Base-by-base conservation (phyloP, 164 flowering plant genomes). In the Stephania yunnanensis region DNA sequence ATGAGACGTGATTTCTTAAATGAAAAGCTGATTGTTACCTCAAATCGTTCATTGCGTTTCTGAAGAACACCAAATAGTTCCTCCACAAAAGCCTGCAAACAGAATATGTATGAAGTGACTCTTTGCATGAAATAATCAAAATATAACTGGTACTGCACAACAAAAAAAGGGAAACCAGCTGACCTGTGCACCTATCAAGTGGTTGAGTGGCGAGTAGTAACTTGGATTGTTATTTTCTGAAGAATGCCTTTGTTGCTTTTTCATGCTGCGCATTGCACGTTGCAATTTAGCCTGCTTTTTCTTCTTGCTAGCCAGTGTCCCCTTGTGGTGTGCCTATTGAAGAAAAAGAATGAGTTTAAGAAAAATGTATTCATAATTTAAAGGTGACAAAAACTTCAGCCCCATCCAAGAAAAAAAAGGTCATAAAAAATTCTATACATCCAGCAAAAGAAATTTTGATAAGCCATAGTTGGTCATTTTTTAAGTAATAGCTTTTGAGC, bases 271-370 rank as follows among this genome's bases (percentile, higher is more conserved):
- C 52, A 90, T 75, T 13, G 83, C 95, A 74, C 96, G 96, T 82
- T 88, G 87, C 81, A 95, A 68, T 79, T 95, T 95, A 67, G 98
- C 98, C 78, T 93, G 76, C 90, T 95, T 95, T 85, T 95, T 95
- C 88, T 92, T 95, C 84, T 92, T 95, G 89, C 97, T 93, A 17
- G 95, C 61, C 61, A 76, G 15, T 74, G 99, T 95, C 70, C 99
- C 98, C 79, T 92, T 83, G 77, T 92, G 84, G 79, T 80, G 78
- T 82, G 98, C 99, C 99, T 95, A 79, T 81, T 45, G 10, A 29
- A 55, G 22, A 25, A 64, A 65, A 36, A 74, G 19, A 36, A 69
- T 52, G 65, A 15, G 12, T 46, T 50, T 9, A 64, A 30, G 20
- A 7, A 65, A 65, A 19, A 25, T 36, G 42, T 36, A 36, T 36